Conservation (phyloP, 306 rosid species). For the Amphicarpaea edgeworthii region DNA sequence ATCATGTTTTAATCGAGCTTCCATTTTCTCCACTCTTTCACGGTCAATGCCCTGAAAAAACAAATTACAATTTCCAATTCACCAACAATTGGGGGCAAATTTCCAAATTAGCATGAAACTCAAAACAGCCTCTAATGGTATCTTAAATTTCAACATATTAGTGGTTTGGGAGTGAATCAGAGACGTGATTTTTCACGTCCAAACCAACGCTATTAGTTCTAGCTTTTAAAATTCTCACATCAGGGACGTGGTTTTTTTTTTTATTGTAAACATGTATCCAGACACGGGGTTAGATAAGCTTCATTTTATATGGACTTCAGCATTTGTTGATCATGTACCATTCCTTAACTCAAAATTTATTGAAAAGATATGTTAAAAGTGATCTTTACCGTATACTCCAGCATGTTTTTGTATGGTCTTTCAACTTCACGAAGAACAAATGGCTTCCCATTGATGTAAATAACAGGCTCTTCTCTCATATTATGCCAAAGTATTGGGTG, state of each 20-base stretch:
- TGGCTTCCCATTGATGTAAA: slow-evolving; percentile 87
- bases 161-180: too few relatives aligned
- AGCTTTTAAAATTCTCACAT: too few relatives aligned
- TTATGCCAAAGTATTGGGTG: slow-evolving; percentile 85
- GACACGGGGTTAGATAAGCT: slow-evolving; percentile 6
- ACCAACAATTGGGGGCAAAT: slow-evolving; percentile 28
- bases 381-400: slow-evolving; percentile 74
- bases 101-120: slow-evolving; percentile 20
- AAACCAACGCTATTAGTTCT: too few relatives aligned
- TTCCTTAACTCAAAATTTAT: slow-evolving; percentile 18
- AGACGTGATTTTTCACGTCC: too few relatives aligned
- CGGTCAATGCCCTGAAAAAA: slow-evolving; percentile 82
- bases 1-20: slow-evolving; percentile 82
- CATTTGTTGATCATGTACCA: slow-evolving; percentile 14
- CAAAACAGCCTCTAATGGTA: slow-evolving; percentile 13
- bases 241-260: too few relatives aligned
- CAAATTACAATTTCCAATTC: slow-evolving; percentile 32
- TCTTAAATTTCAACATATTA: slow-evolving; percentile 20
- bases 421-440: slow-evolving; percentile 92
- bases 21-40: slow-evolving; percentile 88
- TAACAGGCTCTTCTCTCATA: slow-evolving; percentile 94
- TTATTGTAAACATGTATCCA: too few relatives aligned
- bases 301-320: slow-evolving; percentile 12
- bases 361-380: slow-evolving; percentile 19
- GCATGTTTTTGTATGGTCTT: slow-evolving; percentile 88